These are phyloP conservation scores for Panicum virgatum DNA, from an alignment of 202 grass and related monocot species.

Conservation along the genomic window DNA sequence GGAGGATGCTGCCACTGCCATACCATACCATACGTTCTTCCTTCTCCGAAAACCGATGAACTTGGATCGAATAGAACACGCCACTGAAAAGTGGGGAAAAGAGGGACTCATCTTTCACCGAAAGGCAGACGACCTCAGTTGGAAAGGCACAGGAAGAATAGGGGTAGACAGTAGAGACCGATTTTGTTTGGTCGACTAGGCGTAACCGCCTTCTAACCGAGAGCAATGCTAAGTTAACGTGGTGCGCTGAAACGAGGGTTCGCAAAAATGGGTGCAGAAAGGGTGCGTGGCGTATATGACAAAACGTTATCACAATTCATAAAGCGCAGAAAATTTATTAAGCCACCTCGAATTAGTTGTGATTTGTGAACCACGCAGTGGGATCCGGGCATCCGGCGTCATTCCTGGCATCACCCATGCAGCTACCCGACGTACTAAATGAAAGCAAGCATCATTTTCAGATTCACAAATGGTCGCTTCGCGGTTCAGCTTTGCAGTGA, in stretches of 20 bases:
- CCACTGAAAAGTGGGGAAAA: neutral
- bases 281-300: too few relatives aligned
- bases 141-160: neutral
- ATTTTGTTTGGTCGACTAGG: conserved; percentile 32
- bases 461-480: neutral
- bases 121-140: neutral
- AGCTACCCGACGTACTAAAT: neutral
- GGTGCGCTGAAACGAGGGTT: too few relatives aligned
- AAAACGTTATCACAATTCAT: neutral
- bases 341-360: neutral
- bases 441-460: neutral
- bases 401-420: neutral
- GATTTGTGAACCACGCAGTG: neutral
- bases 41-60: neutral
- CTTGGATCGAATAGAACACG: neutral
- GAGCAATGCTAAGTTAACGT: neutral
- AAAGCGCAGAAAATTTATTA: neutral
- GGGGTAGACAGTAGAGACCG: neutral
- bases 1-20: neutral
- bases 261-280: too few relatives aligned
- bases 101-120: neutral
- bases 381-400: conserved; percentile 11
- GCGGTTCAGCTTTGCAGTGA: neutral
- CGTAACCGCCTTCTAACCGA: conserved; percentile 18
- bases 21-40: neutral